These are phyloP conservation scores for Tetracladium marchalianum DNA, from an alignment of 495 filamentous ascomycete genomes.

Conservation along the genomic window DNA sequence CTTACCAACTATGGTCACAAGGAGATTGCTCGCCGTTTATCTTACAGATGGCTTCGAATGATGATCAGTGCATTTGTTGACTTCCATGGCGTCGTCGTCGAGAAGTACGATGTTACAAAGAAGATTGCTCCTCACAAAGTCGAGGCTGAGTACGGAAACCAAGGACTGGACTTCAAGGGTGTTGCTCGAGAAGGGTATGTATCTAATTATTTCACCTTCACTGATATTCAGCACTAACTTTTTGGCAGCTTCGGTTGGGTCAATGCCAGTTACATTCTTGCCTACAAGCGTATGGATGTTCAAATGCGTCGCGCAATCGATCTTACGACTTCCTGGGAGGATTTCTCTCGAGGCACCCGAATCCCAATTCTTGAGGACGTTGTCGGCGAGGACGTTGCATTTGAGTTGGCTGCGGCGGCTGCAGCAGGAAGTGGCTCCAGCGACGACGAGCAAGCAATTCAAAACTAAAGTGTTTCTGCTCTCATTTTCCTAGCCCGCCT, in stretches of 20 bases:
- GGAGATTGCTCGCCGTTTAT: conserved; percentile 75
- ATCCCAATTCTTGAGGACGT: no score
- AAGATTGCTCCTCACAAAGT: conserved; percentile 83
- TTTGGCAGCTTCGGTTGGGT: conserved; percentile 86
- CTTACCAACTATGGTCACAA: conserved; percentile 83
- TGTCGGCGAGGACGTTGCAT: no score
- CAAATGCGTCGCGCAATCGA: conserved; percentile 81
- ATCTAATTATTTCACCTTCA: conserved; percentile 6
- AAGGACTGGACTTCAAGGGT: conserved; percentile 87
- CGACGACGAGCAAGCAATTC: no score
- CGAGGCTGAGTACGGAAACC: conserved; percentile 95
- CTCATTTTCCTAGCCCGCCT: no score
- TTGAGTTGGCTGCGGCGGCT: no score
- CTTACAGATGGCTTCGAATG: conserved; percentile 97
- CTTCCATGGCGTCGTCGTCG: conserved; percentile 94
- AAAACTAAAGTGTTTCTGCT: no score
- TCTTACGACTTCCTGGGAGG: conserved; percentile 60
- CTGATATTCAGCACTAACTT: conserved; percentile 14
- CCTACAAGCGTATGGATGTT: conserved; percentile 70
- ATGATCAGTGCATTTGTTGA: conserved; percentile 94
- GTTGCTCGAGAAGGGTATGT: conserved; percentile 92
- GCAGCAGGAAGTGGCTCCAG: no score
- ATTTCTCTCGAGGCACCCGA: no score
- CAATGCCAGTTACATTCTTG: conserved; percentile 91
- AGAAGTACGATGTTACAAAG: conserved; percentile 96